Conservation (phyloP, 768 basidiomycete species). For the Clitopilus hobsonii region DNA sequence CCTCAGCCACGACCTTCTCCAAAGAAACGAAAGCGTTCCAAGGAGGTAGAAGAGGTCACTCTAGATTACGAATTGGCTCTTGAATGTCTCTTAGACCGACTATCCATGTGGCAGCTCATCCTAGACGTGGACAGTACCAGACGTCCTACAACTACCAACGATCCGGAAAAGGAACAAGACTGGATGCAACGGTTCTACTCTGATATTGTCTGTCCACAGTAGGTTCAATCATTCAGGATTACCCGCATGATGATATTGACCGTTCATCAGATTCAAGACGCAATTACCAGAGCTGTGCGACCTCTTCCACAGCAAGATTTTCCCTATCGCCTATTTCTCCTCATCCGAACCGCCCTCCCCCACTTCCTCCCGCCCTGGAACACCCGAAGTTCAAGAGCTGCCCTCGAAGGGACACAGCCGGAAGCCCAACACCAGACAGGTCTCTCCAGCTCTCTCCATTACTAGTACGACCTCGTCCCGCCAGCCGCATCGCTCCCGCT, state of each 20-base stretch:
- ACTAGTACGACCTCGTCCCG: slow-evolving; percentile 14
- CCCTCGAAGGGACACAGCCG: neutral
- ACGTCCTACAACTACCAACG: slow-evolving; percentile 11
- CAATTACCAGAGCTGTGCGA: slow-evolving; percentile 48
- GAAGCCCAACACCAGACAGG: slow-evolving; percentile 4
- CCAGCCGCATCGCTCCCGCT: slow-evolving; percentile 46
- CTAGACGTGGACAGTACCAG: slow-evolving; percentile 23
- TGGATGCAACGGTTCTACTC: slow-evolving; percentile 76
- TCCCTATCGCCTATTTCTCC: slow-evolving; percentile 58
- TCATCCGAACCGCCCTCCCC: slow-evolving; percentile 41
- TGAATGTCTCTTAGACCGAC: slow-evolving; percentile 73
- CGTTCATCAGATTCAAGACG: slow-evolving; percentile 46
- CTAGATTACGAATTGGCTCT: slow-evolving; percentile 44
- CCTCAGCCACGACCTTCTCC: slow-evolving; percentile 23
- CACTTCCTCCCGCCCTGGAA: slow-evolving; percentile 25
- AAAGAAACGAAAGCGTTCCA: slow-evolving; percentile 23
- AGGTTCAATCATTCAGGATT: slow-evolving; percentile 13
- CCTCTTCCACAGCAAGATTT: slow-evolving; percentile 63
- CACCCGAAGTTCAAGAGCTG: slow-evolving; percentile 16
- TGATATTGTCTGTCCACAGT: slow-evolving; percentile 63
- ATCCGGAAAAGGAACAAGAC: slow-evolving; percentile 36
- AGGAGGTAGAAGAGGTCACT: slow-evolving; percentile 16
- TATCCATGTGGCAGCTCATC: slow-evolving; percentile 75
- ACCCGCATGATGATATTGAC: neutral
- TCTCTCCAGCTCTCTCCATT: slow-evolving; percentile 18